These are phyloP conservation scores for Agaricus blazei DNA, from an alignment of 768 basidiomycete genomes.

Conservation along the genomic window DNA sequence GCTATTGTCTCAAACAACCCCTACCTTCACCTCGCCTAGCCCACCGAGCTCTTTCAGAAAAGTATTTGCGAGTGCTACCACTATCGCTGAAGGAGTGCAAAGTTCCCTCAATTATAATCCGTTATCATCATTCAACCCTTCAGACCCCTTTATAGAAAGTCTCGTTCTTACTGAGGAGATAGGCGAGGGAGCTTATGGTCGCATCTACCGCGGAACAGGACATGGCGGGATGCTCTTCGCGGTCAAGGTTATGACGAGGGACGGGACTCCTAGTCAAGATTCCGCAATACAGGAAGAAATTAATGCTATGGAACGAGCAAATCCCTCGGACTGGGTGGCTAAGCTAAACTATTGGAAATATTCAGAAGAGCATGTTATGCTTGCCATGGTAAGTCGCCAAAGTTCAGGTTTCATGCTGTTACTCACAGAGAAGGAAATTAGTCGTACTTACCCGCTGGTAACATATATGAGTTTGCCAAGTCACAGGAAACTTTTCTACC, in stretches of 20 bases:
- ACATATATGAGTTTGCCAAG: conserved; percentile 5
- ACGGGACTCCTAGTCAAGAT: background rate
- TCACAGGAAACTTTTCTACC: background rate
- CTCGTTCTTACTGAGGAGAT: background rate
- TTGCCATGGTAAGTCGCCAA: conserved; percentile 3
- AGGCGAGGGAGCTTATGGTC: conserved; percentile 5
- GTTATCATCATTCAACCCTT: background rate
- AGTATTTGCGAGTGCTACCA: background rate
- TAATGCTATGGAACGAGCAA: background rate
- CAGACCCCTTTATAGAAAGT: background rate
- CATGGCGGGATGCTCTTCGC: background rate
- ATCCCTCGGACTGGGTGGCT: conserved; percentile 1
- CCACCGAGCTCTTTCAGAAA: background rate
- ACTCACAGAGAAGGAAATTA: background rate
- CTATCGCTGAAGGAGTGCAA: background rate
- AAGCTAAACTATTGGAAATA: conserved; percentile 4
- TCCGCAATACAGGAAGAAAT: background rate
- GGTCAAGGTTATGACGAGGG: conserved; percentile 3
- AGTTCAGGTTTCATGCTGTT: background rate
- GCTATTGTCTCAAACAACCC: background rate
- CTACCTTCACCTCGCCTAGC: background rate
- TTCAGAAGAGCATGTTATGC: background rate
- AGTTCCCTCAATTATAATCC: background rate
- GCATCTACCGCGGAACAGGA: conserved; percentile 1
- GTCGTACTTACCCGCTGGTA: conserved; percentile 4